Percentiles rank a stretch among this genome's conserved stretches.
Evolutionary conservation across 495 filamentous ascomycete genomes (phyloP).

Genomic region (Amorphotheca resinae): DNA sequence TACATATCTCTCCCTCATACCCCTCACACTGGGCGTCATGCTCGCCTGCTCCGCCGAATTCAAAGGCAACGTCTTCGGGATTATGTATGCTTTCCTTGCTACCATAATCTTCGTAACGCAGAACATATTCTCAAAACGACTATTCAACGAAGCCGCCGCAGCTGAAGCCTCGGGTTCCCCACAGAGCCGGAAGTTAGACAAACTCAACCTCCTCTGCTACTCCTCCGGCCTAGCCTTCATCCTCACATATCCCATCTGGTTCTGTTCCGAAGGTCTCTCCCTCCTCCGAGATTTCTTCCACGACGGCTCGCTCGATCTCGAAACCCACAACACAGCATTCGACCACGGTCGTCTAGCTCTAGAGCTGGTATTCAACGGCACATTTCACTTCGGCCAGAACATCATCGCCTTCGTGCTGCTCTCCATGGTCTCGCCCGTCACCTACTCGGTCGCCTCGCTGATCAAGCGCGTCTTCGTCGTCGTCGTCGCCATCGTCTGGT

Average conservation of each 20-base stretch:
- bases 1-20: constrained; percentile 87
- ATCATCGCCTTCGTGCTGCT: constrained; percentile 88
- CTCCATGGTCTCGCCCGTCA: constrained; percentile 86
- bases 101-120: constrained; percentile 95
- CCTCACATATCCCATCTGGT: constrained; percentile 85
- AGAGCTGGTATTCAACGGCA: constrained; percentile 93
- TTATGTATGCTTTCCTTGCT: constrained; percentile 73
- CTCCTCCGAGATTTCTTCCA: constrained; percentile 61
- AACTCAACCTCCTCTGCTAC: constrained; percentile 93
- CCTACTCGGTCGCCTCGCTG: constrained; percentile 88
- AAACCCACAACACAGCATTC: constrained; percentile 44
- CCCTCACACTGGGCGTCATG: constrained; percentile 85
- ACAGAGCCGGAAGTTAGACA: constrained; percentile 71
- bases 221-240: constrained; percentile 86
- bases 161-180: constrained; percentile 57
- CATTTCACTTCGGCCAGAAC: constrained; percentile 93
- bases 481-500: constrained; percentile 89
- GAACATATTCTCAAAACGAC: constrained; percentile 96
- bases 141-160: constrained; percentile 90
- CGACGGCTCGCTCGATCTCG: constrained; percentile 51
- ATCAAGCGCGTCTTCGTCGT: constrained; percentile 98
- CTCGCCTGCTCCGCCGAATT: constrained; percentile 88
- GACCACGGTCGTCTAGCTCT: constrained; percentile 68
- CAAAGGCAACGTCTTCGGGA: constrained; percentile 74
- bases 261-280: constrained; percentile 73